phyloP scores from a whole-genome alignment of 192 early-diverging fungal genomes.

The Entomortierella lignicola region DNA sequence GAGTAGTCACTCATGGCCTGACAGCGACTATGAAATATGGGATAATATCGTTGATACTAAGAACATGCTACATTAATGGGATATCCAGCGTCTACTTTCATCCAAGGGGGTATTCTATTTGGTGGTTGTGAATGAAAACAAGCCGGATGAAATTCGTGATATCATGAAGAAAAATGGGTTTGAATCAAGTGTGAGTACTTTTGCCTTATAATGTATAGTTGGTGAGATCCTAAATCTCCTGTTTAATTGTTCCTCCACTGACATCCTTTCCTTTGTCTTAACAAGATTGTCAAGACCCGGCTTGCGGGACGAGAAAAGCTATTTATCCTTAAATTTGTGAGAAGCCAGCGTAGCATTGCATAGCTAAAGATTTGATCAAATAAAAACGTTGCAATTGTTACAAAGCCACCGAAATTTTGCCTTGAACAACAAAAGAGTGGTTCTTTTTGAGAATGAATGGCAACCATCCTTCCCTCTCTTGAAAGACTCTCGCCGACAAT shows the following conservation, averaged over 20 bases:
- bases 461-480: background rate
- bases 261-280: background rate
- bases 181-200: slow-evolving; percentile 39
- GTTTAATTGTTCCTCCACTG: too few relatives aligned
- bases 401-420: slow-evolving; percentile 26
- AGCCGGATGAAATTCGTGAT: slow-evolving; percentile 80
- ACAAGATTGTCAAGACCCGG: slow-evolving; percentile 56
- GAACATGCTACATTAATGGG: background rate
- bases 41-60: background rate
- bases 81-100: slow-evolving; percentile 69
- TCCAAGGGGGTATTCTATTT: slow-evolving; percentile 84
- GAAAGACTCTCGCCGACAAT: slow-evolving; percentile 3
- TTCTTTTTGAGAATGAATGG: background rate
- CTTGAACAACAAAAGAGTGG: slow-evolving; percentile 13
- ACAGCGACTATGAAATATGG: background rate
- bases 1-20: background rate
- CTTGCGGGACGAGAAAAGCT: slow-evolving; percentile 67
- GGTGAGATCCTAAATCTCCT: background rate
- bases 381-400: background rate
- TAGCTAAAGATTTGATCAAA: too few relatives aligned
- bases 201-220: background rate
- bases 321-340: slow-evolving; percentile 64
- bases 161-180: slow-evolving; percentile 66
- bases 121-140: slow-evolving; percentile 88
- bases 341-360: too few relatives aligned